These are phyloP conservation scores for Biscogniauxia marginata DNA, from an alignment of 2,329 filamentous ascomycete species.

Conservation along the genomic window DNA sequence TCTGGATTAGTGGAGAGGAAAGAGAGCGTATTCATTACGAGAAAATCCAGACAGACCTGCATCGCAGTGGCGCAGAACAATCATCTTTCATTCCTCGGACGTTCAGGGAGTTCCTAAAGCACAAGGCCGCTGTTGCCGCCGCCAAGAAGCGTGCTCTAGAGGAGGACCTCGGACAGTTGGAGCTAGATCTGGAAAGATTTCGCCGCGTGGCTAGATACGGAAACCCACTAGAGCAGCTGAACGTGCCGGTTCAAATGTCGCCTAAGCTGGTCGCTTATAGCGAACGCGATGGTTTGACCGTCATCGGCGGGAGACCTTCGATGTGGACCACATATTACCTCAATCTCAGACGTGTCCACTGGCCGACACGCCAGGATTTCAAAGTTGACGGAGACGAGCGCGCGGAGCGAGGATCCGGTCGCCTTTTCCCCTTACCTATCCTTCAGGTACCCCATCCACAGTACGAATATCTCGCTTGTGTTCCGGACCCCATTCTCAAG, in stretches of 20 bases:
- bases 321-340: slow-evolving; percentile 10
- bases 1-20: slow-evolving; percentile 37
- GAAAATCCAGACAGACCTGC: slow-evolving; percentile 37
- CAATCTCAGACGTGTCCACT: slow-evolving; percentile 6
- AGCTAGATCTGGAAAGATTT: background rate
- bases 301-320: slow-evolving; percentile 1
- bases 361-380: slow-evolving; percentile 13
- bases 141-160: background rate
- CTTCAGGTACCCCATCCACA: background rate
- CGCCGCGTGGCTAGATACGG: background rate
- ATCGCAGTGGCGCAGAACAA: slow-evolving; percentile 35
- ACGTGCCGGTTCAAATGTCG: background rate
- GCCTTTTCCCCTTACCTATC: slow-evolving; percentile 12
- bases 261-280: background rate
- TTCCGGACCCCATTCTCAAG: background rate
- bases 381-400: slow-evolving; percentile 4
- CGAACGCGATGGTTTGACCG: slow-evolving; percentile 2
- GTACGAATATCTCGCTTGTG: background rate
- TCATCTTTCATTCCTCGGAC: slow-evolving; percentile 39
- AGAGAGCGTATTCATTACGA: slow-evolving; percentile 35
- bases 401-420: background rate
- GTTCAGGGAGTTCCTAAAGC: slow-evolving; percentile 28
- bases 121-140: slow-evolving; percentile 7
- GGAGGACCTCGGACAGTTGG: slow-evolving; percentile 7
- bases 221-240: background rate